A percentile compares a stretch with the other conserved stretches of the same genome.
phyloP scores from a whole-genome alignment of 257 asterid genomes.

The Solanum pennellii region DNA sequence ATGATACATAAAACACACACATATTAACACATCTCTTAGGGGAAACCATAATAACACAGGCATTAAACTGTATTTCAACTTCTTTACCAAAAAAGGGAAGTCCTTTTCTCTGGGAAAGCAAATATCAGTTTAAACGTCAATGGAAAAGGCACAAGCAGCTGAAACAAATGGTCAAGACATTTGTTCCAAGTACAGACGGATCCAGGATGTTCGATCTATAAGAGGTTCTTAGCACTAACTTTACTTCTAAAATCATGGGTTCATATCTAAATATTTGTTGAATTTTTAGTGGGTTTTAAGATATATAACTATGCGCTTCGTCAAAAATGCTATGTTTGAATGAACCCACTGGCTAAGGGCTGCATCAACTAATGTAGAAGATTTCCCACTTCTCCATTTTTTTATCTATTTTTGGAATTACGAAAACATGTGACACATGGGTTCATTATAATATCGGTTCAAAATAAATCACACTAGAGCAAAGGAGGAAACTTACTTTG shows the following conservation, averaged over 20 bases:
- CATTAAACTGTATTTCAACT: not conserved
- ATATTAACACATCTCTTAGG: not conserved
- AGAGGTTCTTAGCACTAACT: not conserved
- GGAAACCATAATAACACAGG: not conserved
- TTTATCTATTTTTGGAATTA: not conserved
- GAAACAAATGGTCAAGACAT: not conserved
- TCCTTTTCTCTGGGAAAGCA: not conserved
- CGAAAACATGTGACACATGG: not conserved
- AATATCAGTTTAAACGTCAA: not conserved
- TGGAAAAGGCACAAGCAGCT: not conserved
- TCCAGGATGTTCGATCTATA: not conserved
- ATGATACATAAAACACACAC: not conserved
- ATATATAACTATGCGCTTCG: not conserved
- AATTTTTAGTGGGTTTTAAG: not conserved
- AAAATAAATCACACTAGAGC: not conserved
- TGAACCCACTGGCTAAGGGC: not conserved
- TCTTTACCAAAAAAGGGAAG: not conserved
- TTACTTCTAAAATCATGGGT: not conserved
- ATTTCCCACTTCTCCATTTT: not conserved
- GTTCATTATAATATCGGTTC: not conserved
- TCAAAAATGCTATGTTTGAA: not conserved
- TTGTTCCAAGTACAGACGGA: not conserved
- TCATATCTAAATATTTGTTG: not conserved
- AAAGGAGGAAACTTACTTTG: conserved; percentile 52
- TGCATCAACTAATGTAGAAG: not conserved